Conservation (phyloP, 768 basidiomycete genomes). For the Mrakia frigida region DNA sequence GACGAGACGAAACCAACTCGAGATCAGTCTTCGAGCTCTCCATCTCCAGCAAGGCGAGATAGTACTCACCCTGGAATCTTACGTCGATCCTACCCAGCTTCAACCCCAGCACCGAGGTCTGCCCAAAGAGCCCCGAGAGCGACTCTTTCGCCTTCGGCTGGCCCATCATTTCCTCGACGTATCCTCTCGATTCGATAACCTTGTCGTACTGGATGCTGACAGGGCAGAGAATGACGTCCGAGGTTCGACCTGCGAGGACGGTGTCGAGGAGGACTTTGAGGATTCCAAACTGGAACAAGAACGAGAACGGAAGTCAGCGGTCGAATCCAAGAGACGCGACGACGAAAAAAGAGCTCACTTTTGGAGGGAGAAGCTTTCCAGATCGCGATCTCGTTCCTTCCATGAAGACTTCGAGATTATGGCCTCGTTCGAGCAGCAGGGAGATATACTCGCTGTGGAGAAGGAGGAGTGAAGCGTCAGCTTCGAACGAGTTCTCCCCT, state of each 20-base stretch:
- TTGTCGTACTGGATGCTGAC: conserved; percentile 37
- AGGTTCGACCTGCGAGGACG: conserved; percentile 19
- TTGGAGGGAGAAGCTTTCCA: conserved; percentile 37
- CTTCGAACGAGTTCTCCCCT: neutral
- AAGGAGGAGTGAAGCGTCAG: conserved; percentile 10
- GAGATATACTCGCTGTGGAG: conserved; percentile 37
- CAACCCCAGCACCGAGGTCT: conserved; percentile 11
- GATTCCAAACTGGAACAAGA: conserved; percentile 33
- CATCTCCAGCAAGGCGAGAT: too few relatives aligned
- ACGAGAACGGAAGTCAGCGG: neutral
- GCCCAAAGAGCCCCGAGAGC: neutral
- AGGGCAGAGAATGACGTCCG: conserved; percentile 14
- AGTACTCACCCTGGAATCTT: conserved; percentile 33
- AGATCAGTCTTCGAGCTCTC: neutral
- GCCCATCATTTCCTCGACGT: conserved; percentile 36
- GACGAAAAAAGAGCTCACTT: conserved; percentile 28
- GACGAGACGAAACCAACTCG: neutral
- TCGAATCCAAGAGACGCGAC: too few relatives aligned
- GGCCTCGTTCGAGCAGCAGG: conserved; percentile 35
- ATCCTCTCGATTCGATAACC: conserved; percentile 29
- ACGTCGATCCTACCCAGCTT: conserved; percentile 38
- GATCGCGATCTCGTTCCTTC: conserved; percentile 36
- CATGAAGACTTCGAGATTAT: conserved; percentile 34
- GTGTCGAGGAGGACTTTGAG: conserved; percentile 25
- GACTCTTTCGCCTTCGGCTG: conserved; percentile 37